Evolutionary conservation across 83 land plant species (phyloP).

Genomic region (Isoetes engelmannii): DNA sequence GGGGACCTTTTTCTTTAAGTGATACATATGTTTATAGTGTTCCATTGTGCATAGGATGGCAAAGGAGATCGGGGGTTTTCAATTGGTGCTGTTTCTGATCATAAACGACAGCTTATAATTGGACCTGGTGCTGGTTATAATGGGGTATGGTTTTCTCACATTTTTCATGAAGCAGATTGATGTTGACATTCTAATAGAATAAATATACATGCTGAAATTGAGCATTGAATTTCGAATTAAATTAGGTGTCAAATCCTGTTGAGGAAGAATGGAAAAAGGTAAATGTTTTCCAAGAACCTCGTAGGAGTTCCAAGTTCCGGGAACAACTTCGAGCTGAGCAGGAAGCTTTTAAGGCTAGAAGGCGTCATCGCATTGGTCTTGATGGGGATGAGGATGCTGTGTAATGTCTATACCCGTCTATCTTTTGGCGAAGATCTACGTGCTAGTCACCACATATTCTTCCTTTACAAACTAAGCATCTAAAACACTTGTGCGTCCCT

Average conservation of each 20-base stretch:
- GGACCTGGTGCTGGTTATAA: constrained; percentile 85
- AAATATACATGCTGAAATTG: no score
- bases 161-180: no score
- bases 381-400: constrained; percentile 43
- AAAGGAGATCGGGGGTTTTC: constrained; percentile 43
- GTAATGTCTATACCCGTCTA: no score
- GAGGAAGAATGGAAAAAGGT: constrained; percentile 32
- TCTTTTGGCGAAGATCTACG: no score
- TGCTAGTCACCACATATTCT: no score
- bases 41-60: constrained; percentile 29
- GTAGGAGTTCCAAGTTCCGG: constrained; percentile 31
- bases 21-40: neutral
- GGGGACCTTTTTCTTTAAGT: neutral
- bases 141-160: constrained; percentile 34
- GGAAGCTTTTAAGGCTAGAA: constrained; percentile 58
- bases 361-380: constrained; percentile 53
- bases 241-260: constrained; percentile 60
- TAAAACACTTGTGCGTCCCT: no score
- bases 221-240: neutral
- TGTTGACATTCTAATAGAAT: no score
- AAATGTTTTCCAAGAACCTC: constrained; percentile 8
- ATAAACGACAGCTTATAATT: constrained; percentile 45
- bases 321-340: constrained; percentile 69
- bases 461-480: no score
- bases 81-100: constrained; percentile 41